Evolutionary conservation across 2,329 filamentous ascomycete genomes (phyloP).

Genomic region (Penicillium fuscoglaucum): DNA sequence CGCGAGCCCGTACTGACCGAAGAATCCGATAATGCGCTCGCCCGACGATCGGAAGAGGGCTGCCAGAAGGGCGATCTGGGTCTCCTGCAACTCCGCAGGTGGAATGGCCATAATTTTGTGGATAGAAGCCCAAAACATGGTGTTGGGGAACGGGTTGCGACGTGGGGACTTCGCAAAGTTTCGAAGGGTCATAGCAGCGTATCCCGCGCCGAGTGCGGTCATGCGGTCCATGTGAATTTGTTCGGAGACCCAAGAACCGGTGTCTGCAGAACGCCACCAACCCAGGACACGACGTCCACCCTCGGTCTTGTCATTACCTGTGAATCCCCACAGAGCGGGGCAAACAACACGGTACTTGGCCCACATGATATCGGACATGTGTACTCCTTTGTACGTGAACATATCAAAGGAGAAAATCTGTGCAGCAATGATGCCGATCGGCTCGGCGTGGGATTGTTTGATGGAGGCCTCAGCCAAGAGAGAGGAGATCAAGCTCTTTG

Average conservation of each 20-base stretch:
- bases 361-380: conserved; percentile 79
- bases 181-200: conserved; percentile 76
- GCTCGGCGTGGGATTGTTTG: conserved; percentile 67
- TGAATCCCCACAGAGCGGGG: conserved; percentile 81
- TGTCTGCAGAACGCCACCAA: conserved; percentile 63
- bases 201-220: conserved; percentile 80
- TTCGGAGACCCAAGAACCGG: conserved; percentile 62
- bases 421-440: conserved; percentile 74
- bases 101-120: conserved; percentile 76
- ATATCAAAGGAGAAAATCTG: conserved; percentile 70
- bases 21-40: conserved; percentile 75
- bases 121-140: conserved; percentile 79
- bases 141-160: conserved; percentile 73
- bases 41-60: conserved; percentile 72
- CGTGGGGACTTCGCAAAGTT: conserved; percentile 72
- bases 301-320: conserved; percentile 71
- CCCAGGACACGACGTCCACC: conserved; percentile 68
- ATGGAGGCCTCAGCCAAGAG: conserved; percentile 67
- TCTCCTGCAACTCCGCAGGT: conserved; percentile 65
- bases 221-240: conserved; percentile 79
- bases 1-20: conserved; percentile 72
- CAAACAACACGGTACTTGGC: conserved; percentile 80
- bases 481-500: conserved; percentile 71
- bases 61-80: conserved; percentile 69
- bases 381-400: conserved; percentile 65